Conservation (phyloP, 352 stramenopile genomes). For the Pythium biforme region DNA sequence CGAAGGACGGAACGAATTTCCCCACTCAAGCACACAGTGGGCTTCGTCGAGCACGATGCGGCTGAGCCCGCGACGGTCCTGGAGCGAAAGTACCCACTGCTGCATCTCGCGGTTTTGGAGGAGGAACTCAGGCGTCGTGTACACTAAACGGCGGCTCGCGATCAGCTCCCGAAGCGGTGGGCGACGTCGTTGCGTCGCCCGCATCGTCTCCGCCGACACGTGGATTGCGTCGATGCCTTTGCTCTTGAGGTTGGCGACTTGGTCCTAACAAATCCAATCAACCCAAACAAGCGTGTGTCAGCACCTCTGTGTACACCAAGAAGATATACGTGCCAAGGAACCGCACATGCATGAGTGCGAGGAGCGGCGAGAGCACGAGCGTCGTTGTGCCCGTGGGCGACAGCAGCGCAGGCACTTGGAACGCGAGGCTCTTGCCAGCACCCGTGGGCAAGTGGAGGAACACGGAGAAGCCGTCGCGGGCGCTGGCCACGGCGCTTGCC, state of each 20-base stretch:
- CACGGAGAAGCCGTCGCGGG: constrained; percentile 52
- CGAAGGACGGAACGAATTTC: constrained; percentile 66
- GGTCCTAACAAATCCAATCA: constrained; percentile 45
- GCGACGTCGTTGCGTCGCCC: constrained; percentile 21
- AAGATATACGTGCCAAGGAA: no score
- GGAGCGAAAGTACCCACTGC: constrained; percentile 36
- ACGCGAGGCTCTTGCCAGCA: constrained; percentile 79
- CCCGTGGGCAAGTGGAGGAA: constrained; percentile 78
- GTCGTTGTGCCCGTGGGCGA: constrained; percentile 38
- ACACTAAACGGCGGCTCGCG: constrained; percentile 52
- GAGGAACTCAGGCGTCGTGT: constrained; percentile 82
- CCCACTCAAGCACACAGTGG: constrained; percentile 81
- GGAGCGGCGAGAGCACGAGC: constrained; percentile 71
- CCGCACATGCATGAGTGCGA: constrained; percentile 74
- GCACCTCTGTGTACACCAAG: no score
- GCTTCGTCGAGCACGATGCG: constrained; percentile 78
- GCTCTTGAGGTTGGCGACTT: constrained; percentile 60
- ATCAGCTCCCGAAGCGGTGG: constrained; percentile 38
- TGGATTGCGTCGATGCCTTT: constrained; percentile 54
- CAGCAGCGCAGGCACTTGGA: constrained; percentile 67
- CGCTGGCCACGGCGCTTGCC: constrained; percentile 37
- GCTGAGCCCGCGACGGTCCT: constrained; percentile 28
- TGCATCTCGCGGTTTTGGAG: constrained; percentile 62
- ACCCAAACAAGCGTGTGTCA: no score
- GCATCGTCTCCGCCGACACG: constrained; percentile 33